Evolutionary conservation across 495 filamentous ascomycete genomes (phyloP), one percentile per base, ranked within the genome.

Genomic region (Massariosphaeria phaeospora): DNA sequence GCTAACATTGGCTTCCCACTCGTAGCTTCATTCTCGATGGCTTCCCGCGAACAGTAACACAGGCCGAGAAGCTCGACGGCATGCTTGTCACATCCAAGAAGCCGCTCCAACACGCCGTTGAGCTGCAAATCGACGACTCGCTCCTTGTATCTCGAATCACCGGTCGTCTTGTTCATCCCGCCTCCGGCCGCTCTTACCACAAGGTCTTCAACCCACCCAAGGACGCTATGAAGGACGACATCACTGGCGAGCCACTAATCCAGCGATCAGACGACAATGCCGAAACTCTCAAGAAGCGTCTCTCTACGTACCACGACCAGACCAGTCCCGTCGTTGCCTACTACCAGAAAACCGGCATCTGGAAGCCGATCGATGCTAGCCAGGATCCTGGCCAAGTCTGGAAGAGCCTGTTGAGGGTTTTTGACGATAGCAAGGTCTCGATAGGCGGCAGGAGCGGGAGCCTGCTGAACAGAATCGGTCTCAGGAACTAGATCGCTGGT

Each of bases 121-220:
- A 99, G 76, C 82, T 99, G 57, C 84, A 97, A 75, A 97, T 99
- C 67, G 89, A 96, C 69, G 93, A 97, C 70, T 76, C 79, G 27
- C 84, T 99, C 31, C 81, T 99, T 38, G 93, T 99, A 30, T 82
- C 88, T 48, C 87, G 93, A 71, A 97, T 99, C 73, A 97, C 93
- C 27, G 94, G 94, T 61, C 93, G 94, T 61, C 76, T 99, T 50
- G 75, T 99, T 63, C 94, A 99, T 79, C 91, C 91, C 27, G 89
- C 91, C 25, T 94, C 89, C 57, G 93, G 93, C 52, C 89, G 93
- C 63, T 88, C 87, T 49, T 99, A 99, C 78, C 93, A 99, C 80
- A 88, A 84, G 72, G 84, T 88, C 67, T 99, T 99, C 84, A 96
- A 96, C 81, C 94, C 93, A n/a, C 93, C 93, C 59, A 94, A 95